Evolutionary conservation across 345 rosid species (phyloP).

Genomic region (Crucihimalaya himalaica): DNA sequence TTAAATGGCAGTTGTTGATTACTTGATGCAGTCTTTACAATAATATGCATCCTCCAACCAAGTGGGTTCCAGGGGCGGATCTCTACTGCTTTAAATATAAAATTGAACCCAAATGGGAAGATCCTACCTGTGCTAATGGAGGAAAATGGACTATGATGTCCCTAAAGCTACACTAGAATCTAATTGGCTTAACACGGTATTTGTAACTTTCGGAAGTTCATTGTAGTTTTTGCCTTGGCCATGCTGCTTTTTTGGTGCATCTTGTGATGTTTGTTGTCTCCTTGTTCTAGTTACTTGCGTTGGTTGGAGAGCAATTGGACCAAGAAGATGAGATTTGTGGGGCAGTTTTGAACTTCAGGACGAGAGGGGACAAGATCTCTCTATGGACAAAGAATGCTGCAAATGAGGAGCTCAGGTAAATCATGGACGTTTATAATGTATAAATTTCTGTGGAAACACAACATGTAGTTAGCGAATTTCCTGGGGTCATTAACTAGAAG

Average conservation of each 20-base stretch:
- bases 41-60: slow-evolving; percentile 70
- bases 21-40: slow-evolving; percentile 66
- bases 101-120: slow-evolving; percentile 96
- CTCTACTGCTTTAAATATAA: slow-evolving; percentile 76
- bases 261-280: background rate
- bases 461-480: slow-evolving; percentile 2
- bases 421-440: background rate
- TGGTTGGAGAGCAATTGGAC: slow-evolving; percentile 88
- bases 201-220: background rate
- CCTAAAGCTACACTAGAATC: slow-evolving; percentile 56
- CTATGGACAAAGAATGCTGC: slow-evolving; percentile 92
- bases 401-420: slow-evolving; percentile 75
- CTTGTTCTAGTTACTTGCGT: slow-evolving; percentile 58
- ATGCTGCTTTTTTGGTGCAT: background rate
- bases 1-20: background rate
- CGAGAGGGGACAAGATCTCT: slow-evolving; percentile 61
- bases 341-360: slow-evolving; percentile 72
- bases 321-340: slow-evolving; percentile 93
- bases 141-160: slow-evolving; percentile 76
- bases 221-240: background rate
- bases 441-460: slow-evolving; percentile 6
- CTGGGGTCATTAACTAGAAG: background rate
- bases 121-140: slow-evolving; percentile 85
- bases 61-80: slow-evolving; percentile 59
- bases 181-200: slow-evolving; percentile 76